Percentiles rank a stretch among this genome's conserved stretches.
phyloP scores from a whole-genome alignment of 228 moss, liverwort and hornwort species.

The Sphagnum magellanicum region DNA sequence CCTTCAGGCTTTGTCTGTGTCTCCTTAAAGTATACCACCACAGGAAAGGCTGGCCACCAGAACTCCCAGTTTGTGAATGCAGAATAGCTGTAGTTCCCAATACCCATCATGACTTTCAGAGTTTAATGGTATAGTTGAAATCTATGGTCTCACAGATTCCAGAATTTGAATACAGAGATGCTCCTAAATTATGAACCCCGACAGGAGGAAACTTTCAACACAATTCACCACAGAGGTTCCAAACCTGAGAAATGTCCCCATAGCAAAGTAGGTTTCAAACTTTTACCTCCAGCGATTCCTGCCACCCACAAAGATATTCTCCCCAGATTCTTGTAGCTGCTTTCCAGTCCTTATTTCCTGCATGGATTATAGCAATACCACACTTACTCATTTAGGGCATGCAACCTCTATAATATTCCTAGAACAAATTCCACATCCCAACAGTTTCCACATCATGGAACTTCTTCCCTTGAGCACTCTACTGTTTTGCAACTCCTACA shows the following conservation, averaged over 20 bases:
- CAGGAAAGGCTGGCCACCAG: conserved; percentile 90
- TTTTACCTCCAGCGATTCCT: conserved; percentile 82
- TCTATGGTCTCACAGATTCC: neutral
- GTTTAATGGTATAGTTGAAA: neutral
- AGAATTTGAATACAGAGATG: neutral
- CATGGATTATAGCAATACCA: conserved; percentile 12
- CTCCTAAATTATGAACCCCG: neutral
- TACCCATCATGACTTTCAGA: neutral
- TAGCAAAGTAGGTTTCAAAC: too few relatives aligned
- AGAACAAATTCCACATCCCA: neutral
- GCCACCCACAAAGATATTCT: conserved; percentile 89
- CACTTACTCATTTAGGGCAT: conserved; percentile 3
- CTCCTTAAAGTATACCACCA: conserved; percentile 87
- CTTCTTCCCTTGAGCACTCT: too few relatives aligned
- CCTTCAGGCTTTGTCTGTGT: conserved; percentile 90
- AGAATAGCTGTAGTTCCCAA: conserved; percentile 37
- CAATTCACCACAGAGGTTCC: too few relatives aligned
- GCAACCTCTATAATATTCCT: neutral
- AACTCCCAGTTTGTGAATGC: conserved; percentile 83
- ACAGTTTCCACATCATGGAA: neutral
- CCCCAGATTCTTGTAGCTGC: conserved; percentile 54
- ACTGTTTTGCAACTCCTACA: neutral
- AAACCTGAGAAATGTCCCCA: too few relatives aligned
- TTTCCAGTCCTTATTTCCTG: conserved; percentile 87
- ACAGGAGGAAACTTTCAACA: too few relatives aligned